phyloP scores from a whole-genome alignment of 208 protist species.

The Crithidia mellificae region DNA sequence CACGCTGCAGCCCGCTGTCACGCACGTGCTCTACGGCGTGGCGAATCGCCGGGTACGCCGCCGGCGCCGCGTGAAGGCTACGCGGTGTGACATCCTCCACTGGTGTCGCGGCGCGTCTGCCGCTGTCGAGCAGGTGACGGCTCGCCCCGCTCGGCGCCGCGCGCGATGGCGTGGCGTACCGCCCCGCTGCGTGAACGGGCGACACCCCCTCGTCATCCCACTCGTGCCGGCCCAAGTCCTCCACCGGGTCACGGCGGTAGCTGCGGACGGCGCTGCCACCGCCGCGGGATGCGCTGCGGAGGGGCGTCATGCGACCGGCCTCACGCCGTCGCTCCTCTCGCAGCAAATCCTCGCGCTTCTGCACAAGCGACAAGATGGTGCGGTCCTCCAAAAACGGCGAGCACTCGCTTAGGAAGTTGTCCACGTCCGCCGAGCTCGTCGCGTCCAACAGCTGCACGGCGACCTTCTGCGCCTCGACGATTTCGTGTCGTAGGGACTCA shows the following conservation, averaged over 20 bases:
- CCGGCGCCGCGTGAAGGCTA: background rate
- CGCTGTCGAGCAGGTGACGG: background rate
- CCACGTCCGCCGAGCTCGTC: slow-evolving; percentile 37
- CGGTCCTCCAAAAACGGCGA: slow-evolving; percentile 54
- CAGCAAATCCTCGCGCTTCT: slow-evolving; percentile 51
- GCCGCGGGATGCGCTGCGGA: background rate
- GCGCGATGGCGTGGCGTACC: background rate
- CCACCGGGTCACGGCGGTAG: slow-evolving; percentile 2
- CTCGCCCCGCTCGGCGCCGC: background rate
- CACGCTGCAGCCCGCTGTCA: slow-evolving; percentile 9
- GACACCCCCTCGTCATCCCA: slow-evolving; percentile 5
- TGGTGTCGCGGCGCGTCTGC: background rate
- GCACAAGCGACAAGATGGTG: slow-evolving; percentile 56
- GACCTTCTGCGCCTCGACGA: slow-evolving; percentile 39
- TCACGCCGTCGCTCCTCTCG: slow-evolving; percentile 8
- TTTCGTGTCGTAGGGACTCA: slow-evolving; percentile 52
- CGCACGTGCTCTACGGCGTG: background rate
- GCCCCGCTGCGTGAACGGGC: background rate
- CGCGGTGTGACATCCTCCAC: background rate
- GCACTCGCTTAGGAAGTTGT: slow-evolving; percentile 61
- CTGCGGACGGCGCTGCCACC: background rate
- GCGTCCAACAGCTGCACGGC: slow-evolving; percentile 42
- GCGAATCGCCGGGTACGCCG: slow-evolving; percentile 14
- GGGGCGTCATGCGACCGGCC: slow-evolving; percentile 11
- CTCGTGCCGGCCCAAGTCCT: slow-evolving; percentile 8